Base-by-base conservation (phyloP, 2,329 filamentous ascomycete species). In the Trichoderma simmonsii region DNA sequence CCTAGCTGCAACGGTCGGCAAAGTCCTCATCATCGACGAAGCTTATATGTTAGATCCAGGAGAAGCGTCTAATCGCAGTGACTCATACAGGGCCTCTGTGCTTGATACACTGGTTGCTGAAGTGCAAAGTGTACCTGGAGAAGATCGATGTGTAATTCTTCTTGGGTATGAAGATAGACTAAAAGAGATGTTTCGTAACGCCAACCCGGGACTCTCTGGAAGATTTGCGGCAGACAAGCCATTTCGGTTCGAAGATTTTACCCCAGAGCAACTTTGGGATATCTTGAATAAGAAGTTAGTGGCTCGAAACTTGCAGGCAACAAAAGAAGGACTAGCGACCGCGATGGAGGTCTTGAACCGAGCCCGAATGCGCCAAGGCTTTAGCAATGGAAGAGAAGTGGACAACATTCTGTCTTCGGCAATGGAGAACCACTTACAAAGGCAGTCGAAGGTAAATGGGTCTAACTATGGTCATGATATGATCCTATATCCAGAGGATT, bases 21-120 rank as follows among this genome's bases (percentile, higher is more conserved):
- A 86, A 28, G 89, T 94, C 0, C 83, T 94, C 0, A 90, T 94
- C 73, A 86, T 94, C 6, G 92, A 94, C 70, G 91, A 93, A 77
- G 91, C 91, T 0, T 93, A 93, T 74, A 70, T 62, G 57, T 15
- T 70, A 24, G 57, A 62, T 32, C 43, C 57, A 14, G 67, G 57
- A 7, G 59, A 36, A 14, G 11, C 39, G 8, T 48, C 36, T 26
- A 51, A 34, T 1, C 28, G 39, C 3, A 34, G 24, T 4, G 57
- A 62, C 18, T 6, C 57, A 7, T 70, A 51, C 59, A 51, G 57
- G 28, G 15, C 15, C 2, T 14, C 57, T 28, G 67, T 51, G 4
- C 57, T 70, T 12, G 57, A 70, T 28, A 54, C 39, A 11, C 39
- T 63, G 14, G 67, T 70, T n/a, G 57, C 67, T 26, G 59, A 70